Base-by-base conservation (phyloP, 306 rosid genomes). In the Glycyrrhiza uralensis region DNA sequence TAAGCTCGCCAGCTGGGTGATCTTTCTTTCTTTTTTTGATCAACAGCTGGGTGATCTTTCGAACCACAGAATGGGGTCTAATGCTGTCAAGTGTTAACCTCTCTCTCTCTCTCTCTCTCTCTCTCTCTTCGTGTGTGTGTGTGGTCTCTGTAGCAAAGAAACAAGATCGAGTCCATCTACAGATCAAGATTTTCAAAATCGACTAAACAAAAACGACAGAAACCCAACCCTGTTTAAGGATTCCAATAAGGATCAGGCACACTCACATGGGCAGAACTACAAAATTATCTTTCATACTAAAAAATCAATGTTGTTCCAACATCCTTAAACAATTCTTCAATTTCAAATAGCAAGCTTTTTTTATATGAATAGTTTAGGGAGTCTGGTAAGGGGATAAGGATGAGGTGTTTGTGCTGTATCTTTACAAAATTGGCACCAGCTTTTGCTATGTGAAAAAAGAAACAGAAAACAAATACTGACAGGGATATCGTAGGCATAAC, bases 161-260 rank as follows among this genome's bases (percentile, higher is more conserved):
- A 57, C 32, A 38, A 32, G 87, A 84, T 88, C 41, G 29, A 68
- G 89, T 84, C 96, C 83, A 69, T 46, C 9, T 67, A 26, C 44
- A 18, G 82, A 69, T 54, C 49, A 73, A 64, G 5, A 3, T 23
- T 33, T 66, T 50, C 68, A 50, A n/a, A 61, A 68, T 20, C 66
- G 39, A 30, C 26, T 41, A 51, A 65, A 66, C 44, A 8, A 46
- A 28, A 39, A 45, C 26, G n/a, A 35, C 32, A 4, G 5, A 8
- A 15, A 71, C 47, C 15, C 28, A 77, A 46, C 32, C 3, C 58
- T 36, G 50, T 76, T 82, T 72, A 74, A 82, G 52, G 32, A 54
- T 74, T 85, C 81, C 84, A 62, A 69, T 56, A 35, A 12, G 15
- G 51, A 72, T 64, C 46, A 51, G 1, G 6, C 20, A 66, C 35